A percentile compares a stretch with the other conserved stretches of the same genome.
Conservation (phyloP, 495 filamentous ascomycete species). For the Podospora bellae-mahoneyi region DNA sequence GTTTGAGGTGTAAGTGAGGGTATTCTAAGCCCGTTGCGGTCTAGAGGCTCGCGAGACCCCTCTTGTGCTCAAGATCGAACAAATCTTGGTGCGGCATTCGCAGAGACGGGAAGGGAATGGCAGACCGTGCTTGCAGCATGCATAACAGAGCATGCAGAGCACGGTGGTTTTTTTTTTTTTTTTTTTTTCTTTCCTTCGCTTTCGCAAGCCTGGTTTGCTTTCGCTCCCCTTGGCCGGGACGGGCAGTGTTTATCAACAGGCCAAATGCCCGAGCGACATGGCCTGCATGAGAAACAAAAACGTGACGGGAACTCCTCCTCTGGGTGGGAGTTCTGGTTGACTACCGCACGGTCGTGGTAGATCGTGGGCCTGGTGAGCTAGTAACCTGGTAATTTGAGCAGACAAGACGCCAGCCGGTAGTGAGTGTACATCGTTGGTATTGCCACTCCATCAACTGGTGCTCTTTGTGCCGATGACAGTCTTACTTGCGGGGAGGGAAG, state of each 20-base stretch:
- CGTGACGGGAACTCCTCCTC: not conserved
- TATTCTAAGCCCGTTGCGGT: not conserved
- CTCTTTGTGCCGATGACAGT: not conserved
- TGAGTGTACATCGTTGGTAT: not conserved
- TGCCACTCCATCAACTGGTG: not conserved
- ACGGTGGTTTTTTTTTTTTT: not conserved
- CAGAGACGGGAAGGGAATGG: not conserved
- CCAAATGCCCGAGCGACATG: not conserved
- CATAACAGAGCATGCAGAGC: not conserved
- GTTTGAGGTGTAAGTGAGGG: not conserved
- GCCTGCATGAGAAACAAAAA: not conserved
- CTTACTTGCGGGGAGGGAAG: not conserved
- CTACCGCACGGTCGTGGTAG: not conserved
- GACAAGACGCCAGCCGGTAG: not conserved
- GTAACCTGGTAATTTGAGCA: constrained; percentile 2
- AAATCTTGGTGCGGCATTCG: not conserved
- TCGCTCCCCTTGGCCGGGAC: not conserved
- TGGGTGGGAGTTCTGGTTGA: not conserved
- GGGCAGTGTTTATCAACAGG: not conserved
- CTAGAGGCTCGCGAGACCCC: not conserved
- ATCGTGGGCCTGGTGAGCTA: not conserved
- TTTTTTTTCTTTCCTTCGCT: not conserved
- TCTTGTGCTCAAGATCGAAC: not conserved
- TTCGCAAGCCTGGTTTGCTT: not conserved
- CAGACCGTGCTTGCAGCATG: not conserved